phyloP scores from a whole-genome alignment of 441 rosid species.

The Syzygium syzygioides region DNA sequence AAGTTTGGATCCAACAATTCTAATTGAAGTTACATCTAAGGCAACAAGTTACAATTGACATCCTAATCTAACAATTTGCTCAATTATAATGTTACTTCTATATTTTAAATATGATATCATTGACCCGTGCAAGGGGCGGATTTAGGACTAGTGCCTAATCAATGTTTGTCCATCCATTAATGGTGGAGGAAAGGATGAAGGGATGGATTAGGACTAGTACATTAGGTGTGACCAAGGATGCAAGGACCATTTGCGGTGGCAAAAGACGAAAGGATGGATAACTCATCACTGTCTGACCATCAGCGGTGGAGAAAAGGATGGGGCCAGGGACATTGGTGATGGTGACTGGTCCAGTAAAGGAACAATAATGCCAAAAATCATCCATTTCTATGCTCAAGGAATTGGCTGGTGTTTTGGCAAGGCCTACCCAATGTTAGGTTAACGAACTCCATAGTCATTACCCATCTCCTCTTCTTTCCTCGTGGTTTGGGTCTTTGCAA shows the following conservation, averaged over 20 bases:
- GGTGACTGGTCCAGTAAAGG: background rate
- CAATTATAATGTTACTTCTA: too few relatives aligned
- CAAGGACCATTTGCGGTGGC: too few relatives aligned
- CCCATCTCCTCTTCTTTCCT: background rate
- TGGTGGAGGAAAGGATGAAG: too few relatives aligned
- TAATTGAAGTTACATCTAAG: too few relatives aligned
- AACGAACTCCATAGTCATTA: background rate
- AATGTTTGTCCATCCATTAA: too few relatives aligned
- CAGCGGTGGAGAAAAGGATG: background rate
- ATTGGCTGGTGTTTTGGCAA: background rate
- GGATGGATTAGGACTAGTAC: too few relatives aligned
- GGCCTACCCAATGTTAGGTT: background rate
- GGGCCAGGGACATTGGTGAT: background rate
- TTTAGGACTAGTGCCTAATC: too few relatives aligned
- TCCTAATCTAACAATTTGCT: too few relatives aligned
- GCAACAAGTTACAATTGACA: too few relatives aligned
- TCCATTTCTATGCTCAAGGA: background rate
- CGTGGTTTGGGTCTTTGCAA: accelerated
- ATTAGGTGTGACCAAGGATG: too few relatives aligned
- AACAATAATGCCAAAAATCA: background rate
- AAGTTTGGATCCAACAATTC: background rate
- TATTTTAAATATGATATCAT: too few relatives aligned
- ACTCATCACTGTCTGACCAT: background rate
- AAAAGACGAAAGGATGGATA: background rate
- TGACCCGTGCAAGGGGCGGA: too few relatives aligned